Base-by-base conservation (phyloP, 2,329 filamentous ascomycete genomes). In the Hypoxylon sp. region DNA sequence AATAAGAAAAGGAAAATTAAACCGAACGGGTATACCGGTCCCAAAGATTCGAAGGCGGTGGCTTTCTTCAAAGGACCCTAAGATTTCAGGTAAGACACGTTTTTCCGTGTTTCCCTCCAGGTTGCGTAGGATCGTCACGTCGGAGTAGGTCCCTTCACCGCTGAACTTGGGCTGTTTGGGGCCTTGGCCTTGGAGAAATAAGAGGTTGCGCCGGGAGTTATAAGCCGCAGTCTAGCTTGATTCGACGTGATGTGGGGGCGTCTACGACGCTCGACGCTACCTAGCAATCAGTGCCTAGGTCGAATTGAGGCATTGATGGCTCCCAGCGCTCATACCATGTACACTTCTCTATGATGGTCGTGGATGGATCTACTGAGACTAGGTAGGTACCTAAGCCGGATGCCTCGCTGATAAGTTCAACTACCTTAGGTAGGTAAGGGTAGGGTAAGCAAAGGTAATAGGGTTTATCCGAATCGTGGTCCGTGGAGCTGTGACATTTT, bases 81-180 rank as follows among this genome's bases (percentile, higher is more conserved):
- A 53, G 11, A 15, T 44, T 28, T 55, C 44, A 48, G 57, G 62
- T 64, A 62, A 56, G 59, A 63, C 62, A 56, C 48, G 56, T 63
- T 63, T 58, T 56, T 56, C 46, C 44, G 37, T 52, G 50, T 59
- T 60, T 50, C 24, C 59, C 55, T 63, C 57, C 50, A 63, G 56
- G 52, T 68, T 58, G 50, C 60, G 62, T 65, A 65, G 62, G 65
- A 68, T 68, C 56, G 59, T 68, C 65, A 66, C 53, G 15, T 65
- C 65, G 62, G 65, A 68, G 59, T 63, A 62, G 56, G 39, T 55
- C 54, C 41, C 55, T 64, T 63, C 65, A 68, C 65, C 65, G 65
- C 65, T 62, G 62, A 68, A 68, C 39, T 41, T 54, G 37, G 15
- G 37, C 37, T 41, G 37, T 19, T 17, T 41, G 56, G 55, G 17